Percentiles rank a stretch among this genome's conserved stretches.
phyloP scores from a whole-genome alignment of 495 filamentous ascomycete genomes.

The Daldinia childiae region DNA sequence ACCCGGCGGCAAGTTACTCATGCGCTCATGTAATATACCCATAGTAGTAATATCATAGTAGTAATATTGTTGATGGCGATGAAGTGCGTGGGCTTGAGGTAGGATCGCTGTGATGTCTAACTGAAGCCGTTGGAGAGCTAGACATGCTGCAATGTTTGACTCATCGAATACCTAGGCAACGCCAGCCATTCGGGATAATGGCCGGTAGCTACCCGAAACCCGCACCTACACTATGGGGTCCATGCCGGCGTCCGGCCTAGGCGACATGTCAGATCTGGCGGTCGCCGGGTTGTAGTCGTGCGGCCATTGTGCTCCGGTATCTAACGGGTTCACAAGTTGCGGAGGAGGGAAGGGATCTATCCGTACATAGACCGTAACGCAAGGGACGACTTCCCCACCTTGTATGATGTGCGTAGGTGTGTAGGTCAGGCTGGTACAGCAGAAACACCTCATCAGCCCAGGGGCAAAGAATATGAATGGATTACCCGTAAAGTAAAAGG shows the following conservation, averaged over 20 bases:
- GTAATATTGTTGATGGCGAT: slow-evolving; percentile 3
- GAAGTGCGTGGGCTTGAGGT: background rate
- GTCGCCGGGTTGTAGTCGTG: slow-evolving; percentile 21
- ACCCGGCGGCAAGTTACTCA: slow-evolving; percentile 31
- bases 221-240: slow-evolving; percentile 20
- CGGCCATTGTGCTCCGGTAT: slow-evolving; percentile 31
- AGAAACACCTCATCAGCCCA: slow-evolving; percentile 4
- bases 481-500: slow-evolving; percentile 31
- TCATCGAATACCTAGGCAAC: slow-evolving; percentile 9
- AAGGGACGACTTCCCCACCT: background rate
- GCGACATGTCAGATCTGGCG: slow-evolving; percentile 41
- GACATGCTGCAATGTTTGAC: slow-evolving; percentile 11
- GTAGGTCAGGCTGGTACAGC: slow-evolving; percentile 9
- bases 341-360: slow-evolving; percentile 8
- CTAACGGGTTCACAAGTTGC: slow-evolving; percentile 21
- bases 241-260: slow-evolving; percentile 36
- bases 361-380: slow-evolving; percentile 9
- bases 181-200: slow-evolving; percentile 30
- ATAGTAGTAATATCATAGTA: background rate
- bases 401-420: slow-evolving; percentile 14
- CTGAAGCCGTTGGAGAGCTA: slow-evolving; percentile 17
- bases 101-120: slow-evolving; percentile 1
- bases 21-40: slow-evolving; percentile 5
- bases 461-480: slow-evolving; percentile 2
- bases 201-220: slow-evolving; percentile 34